These are phyloP conservation scores for Fistulinella prunicolor DNA, from an alignment of 768 basidiomycete genomes.

Conservation along the genomic window DNA sequence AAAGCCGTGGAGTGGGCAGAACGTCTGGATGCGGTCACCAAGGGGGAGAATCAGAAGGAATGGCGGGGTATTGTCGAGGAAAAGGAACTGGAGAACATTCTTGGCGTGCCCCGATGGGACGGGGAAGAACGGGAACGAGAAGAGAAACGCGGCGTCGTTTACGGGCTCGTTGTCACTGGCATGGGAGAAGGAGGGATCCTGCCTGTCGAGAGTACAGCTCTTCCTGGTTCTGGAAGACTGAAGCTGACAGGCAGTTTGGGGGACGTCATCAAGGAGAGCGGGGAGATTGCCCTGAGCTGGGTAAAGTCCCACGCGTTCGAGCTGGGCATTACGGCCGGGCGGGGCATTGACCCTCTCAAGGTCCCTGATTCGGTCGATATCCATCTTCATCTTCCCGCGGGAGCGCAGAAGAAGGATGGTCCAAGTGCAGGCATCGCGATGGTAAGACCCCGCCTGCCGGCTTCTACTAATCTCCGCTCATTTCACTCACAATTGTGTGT, in stretches of 20 bases:
- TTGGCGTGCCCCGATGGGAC: conserved; percentile 80
- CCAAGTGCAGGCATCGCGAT: conserved; percentile 90
- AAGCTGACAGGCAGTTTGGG: conserved; percentile 84
- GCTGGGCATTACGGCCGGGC: conserved; percentile 67
- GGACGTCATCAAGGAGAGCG: conserved; percentile 91
- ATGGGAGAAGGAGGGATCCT: conserved; percentile 83
- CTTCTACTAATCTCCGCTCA: neutral
- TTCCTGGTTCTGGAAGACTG: conserved; percentile 73
- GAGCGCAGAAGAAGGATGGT: conserved; percentile 92
- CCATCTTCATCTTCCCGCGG: conserved; percentile 86
- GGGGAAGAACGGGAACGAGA: conserved; percentile 76
- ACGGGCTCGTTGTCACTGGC: conserved; percentile 85
- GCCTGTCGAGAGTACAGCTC: conserved; percentile 77
- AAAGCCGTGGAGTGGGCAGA: conserved; percentile 94
- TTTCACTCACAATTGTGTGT: conserved; percentile 7
- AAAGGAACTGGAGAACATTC: conserved; percentile 75
- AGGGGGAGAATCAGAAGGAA: conserved; percentile 26
- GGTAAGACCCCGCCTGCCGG: conserved; percentile 39
- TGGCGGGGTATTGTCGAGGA: conserved; percentile 64
- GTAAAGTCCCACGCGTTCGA: conserved; percentile 84
- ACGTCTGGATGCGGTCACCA: conserved; percentile 35
- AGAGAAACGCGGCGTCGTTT: conserved; percentile 72
- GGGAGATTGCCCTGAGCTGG: conserved; percentile 88
- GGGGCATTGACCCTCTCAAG: conserved; percentile 72
- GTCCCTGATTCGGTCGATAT: conserved; percentile 72